These are phyloP conservation scores for Mikania micrantha DNA, from an alignment of 129 eudicot species.

Conservation along the genomic window DNA sequence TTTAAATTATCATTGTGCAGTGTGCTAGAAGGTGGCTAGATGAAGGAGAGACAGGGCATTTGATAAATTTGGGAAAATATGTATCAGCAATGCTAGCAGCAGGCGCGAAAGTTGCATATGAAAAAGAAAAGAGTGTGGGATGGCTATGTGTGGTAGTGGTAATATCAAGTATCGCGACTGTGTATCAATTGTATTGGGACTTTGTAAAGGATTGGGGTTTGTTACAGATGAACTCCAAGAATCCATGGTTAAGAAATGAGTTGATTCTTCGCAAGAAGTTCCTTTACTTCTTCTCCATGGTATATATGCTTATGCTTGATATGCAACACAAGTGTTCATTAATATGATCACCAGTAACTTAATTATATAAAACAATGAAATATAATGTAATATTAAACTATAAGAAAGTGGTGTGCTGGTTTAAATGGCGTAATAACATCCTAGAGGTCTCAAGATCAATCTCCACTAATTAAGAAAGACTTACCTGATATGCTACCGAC, in stretches of 20 bases:
- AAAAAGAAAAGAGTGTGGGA: constrained; percentile 64
- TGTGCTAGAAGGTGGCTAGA: constrained; percentile 98
- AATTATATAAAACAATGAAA: not conserved
- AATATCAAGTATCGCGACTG: constrained; percentile 82
- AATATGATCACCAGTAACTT: not conserved
- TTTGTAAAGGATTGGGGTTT: constrained; percentile 98
- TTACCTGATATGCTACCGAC: too few relatives aligned
- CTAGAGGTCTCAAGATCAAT: too few relatives aligned
- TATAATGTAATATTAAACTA: not conserved
- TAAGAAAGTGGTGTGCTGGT: too few relatives aligned
- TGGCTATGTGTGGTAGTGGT: constrained; percentile 75
- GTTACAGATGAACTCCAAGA: constrained; percentile 87
- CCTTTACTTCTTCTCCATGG: constrained; percentile 93
- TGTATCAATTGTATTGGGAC: constrained; percentile 96
- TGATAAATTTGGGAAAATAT: constrained; percentile 79
- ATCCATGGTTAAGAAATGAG: constrained; percentile 96
- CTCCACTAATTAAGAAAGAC: too few relatives aligned
- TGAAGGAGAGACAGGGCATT: constrained; percentile 86
- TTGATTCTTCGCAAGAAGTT: constrained; percentile 65
- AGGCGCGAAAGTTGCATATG: constrained; percentile 93
- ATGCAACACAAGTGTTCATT: not conserved
- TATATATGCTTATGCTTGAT: constrained; percentile 25
- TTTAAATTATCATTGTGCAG: constrained; percentile 28
- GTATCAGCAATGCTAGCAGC: constrained; percentile 99
- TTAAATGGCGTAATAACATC: too few relatives aligned